Percentiles rank a stretch among this genome's conserved stretches.
Evolutionary conservation across 2,329 filamentous ascomycete genomes (phyloP).

Genomic region (Fusarium coicis): DNA sequence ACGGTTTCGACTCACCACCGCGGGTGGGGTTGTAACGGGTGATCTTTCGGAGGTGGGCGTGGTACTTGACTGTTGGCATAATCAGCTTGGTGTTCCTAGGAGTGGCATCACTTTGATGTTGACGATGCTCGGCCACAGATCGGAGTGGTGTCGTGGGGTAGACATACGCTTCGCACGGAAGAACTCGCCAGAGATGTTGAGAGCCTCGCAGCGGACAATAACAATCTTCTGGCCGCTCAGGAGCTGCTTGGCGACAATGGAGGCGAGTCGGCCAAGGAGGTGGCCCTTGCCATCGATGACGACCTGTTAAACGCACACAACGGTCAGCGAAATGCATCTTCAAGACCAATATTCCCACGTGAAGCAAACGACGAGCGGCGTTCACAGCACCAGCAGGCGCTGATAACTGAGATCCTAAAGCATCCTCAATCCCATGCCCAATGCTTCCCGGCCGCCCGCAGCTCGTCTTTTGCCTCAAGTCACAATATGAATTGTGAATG

Average conservation of each 20-base stretch:
- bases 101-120: slow-evolving; percentile 18
- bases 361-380: slow-evolving; percentile 26
- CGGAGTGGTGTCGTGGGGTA: slow-evolving; percentile 28
- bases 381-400: slow-evolving; percentile 6
- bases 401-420: slow-evolving; percentile 21
- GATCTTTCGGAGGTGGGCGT: slow-evolving; percentile 99
- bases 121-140: slow-evolving; percentile 32
- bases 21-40: slow-evolving; percentile 99
- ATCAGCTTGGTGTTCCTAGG: slow-evolving; percentile 56
- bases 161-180: slow-evolving; percentile 99
- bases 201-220: slow-evolving; percentile 96
- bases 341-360: slow-evolving; percentile 34
- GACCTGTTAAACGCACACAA: slow-evolving; percentile 67
- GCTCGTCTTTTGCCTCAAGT: slow-evolving; percentile 33
- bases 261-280: slow-evolving; percentile 98
- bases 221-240: slow-evolving; percentile 99
- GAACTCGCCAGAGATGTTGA: slow-evolving; percentile 99
- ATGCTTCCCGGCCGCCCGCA: slow-evolving; percentile 21
- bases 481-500: slow-evolving; percentile 24
- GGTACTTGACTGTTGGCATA: slow-evolving; percentile 91
- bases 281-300: slow-evolving; percentile 99
- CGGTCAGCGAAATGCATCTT: slow-evolving; percentile 39
- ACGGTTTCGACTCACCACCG: slow-evolving; percentile 76
- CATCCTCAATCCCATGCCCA: slow-evolving; percentile 31
- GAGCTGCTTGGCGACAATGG: slow-evolving; percentile 98